Conservation (phyloP, 352 stramenopile species). For the Pythium biforme region DNA sequence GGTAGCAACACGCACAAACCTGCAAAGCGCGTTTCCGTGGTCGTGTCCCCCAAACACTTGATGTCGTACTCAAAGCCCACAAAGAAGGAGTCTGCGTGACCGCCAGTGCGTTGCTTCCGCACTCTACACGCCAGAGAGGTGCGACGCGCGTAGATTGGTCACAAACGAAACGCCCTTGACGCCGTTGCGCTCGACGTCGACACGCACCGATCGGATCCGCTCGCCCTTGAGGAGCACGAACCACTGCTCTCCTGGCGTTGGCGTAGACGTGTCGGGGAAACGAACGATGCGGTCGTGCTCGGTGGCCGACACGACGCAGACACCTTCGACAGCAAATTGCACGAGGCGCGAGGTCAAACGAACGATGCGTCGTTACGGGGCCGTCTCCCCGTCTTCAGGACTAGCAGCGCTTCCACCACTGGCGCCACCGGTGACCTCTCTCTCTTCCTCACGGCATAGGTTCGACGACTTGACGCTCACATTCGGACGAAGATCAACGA, state of each 20-base stretch:
- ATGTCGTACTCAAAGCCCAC: neutral
- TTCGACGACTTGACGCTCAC: no score
- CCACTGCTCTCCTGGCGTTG: neutral
- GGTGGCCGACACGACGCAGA: neutral
- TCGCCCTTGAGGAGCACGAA: slow-evolving; percentile 1
- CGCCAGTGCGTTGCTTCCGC: neutral
- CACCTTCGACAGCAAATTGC: neutral
- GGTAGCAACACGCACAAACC: no score
- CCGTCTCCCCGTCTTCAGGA: no score
- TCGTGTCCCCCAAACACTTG: neutral
- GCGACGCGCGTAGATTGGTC: slow-evolving; percentile 2
- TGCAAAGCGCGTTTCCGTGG: no score
- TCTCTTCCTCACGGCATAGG: no score
- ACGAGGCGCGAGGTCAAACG: neutral
- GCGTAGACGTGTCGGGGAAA: neutral
- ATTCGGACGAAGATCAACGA: no score
- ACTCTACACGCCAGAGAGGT: neutral
- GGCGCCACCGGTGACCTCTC: no score
- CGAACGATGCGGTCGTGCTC: slow-evolving; percentile 3
- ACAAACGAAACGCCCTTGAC: neutral
- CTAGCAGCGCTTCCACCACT: no score
- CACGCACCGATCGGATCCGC: neutral
- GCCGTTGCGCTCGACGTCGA: neutral
- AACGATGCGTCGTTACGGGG: no score
- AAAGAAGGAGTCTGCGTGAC: no score